Percentiles rank a stretch among this genome's conserved stretches.
phyloP scores from a whole-genome alignment of 192 early-diverging fungal species.

The Mortierella claussenii region DNA sequence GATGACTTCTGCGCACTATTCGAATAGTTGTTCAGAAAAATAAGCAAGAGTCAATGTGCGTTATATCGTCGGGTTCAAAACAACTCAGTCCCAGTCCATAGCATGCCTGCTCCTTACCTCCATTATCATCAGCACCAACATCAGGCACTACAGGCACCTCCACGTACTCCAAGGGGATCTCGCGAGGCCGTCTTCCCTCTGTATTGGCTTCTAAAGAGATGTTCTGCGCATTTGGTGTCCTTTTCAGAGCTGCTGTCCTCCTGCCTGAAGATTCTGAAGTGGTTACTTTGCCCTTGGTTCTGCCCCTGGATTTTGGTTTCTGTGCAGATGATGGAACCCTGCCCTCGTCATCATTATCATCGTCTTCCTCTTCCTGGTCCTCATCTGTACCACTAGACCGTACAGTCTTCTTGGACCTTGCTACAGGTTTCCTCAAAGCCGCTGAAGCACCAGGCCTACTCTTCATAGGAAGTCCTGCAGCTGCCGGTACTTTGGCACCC shows the following conservation, averaged over 20 bases:
- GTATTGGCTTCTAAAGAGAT: neutral
- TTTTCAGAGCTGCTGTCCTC: neutral
- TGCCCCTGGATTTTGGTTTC: neutral
- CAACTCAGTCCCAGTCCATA: too few species aligned
- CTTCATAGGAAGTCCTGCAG: too few species aligned
- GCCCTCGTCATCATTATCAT: neutral
- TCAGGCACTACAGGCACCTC: conserved; percentile 17
- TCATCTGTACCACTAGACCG: neutral
- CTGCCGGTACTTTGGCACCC: neutral
- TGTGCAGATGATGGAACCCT: neutral
- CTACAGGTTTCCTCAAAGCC: too few species aligned
- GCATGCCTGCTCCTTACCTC: neutral
- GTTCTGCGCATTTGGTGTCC: too few species aligned
- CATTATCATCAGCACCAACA: neutral
- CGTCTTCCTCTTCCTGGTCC: neutral
- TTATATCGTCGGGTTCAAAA: too few species aligned
- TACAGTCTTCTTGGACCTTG: too few species aligned
- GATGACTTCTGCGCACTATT: conserved; percentile 32
- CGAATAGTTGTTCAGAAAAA: too few species aligned
- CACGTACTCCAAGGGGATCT: conserved; percentile 1
- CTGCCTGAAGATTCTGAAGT: neutral
- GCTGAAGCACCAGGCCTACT: too few species aligned
- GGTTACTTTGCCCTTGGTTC: neutral
- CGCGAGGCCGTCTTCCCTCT: neutral
- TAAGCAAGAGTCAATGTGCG: neutral